Percentiles rank a stretch among this genome's conserved stretches.
phyloP scores from a whole-genome alignment of 257 asterid species.

The Penstemon barbatus region DNA sequence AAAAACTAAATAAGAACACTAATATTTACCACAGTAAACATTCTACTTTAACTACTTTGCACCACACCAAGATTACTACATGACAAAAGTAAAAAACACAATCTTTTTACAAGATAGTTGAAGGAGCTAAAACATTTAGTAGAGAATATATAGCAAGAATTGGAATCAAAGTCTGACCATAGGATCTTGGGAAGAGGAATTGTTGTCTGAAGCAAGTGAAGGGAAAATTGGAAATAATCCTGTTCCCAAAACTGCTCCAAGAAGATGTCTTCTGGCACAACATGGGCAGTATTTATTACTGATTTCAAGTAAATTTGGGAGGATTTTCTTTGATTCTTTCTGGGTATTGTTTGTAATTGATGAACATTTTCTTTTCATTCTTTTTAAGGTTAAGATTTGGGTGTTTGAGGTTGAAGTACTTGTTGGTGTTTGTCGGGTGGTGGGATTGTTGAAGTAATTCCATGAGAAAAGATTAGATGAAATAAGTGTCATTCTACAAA shows the following conservation, averaged over 20 bases:
- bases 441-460: conserved; percentile 22
- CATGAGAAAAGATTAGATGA: conserved; percentile 30
- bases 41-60: not conserved
- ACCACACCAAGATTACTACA: not conserved
- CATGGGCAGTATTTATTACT: conserved; percentile 46
- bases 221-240: conserved; percentile 44
- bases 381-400: conserved; percentile 22
- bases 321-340: conserved; percentile 27
- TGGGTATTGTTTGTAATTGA: conserved; percentile 26
- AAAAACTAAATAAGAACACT: not conserved
- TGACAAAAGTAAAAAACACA: conserved; percentile 4
- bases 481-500: conserved; percentile 20
- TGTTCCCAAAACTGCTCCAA: conserved; percentile 48
- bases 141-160: not conserved
- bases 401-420: not conserved
- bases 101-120: not conserved
- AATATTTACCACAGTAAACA: not conserved
- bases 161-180: conserved; percentile 37
- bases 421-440: conserved; percentile 21
- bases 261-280: conserved; percentile 52
- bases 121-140: not conserved
- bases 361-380: not conserved
- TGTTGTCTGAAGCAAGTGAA: conserved; percentile 43
- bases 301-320: conserved; percentile 22
- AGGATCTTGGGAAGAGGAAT: conserved; percentile 41